Evolutionary conservation across 1,139 yeast genomes (phyloP).

Genomic region (Fermentozyma sake): DNA sequence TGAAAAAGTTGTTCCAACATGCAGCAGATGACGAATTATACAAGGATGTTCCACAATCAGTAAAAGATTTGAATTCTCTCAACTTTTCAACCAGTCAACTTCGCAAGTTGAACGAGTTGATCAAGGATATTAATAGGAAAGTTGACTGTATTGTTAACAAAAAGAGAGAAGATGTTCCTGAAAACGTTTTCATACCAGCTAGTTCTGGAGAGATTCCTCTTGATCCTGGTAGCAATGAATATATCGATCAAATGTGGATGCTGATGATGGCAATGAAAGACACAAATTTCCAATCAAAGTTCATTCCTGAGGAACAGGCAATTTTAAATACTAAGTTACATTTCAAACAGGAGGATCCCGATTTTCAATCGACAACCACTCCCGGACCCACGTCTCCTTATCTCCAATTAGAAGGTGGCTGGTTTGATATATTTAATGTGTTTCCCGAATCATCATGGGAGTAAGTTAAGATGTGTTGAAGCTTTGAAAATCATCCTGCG

Average conservation of each 20-base stretch:
- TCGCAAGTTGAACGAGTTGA: conserved; percentile 9
- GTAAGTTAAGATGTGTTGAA: too few relatives aligned
- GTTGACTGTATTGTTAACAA: conserved; percentile 7
- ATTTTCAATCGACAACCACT: too few relatives aligned
- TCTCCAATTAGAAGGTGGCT: too few relatives aligned
- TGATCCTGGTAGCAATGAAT: conserved; percentile 4
- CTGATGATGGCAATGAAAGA: conserved; percentile 13
- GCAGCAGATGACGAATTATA: conserved; percentile 9
- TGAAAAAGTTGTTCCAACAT: conserved; percentile 9
- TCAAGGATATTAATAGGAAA: conserved; percentile 7
- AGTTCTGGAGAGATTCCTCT: too few relatives aligned
- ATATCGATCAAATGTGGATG: conserved; percentile 15
- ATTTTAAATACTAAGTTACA: too few relatives aligned
- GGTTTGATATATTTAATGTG: too few relatives aligned
- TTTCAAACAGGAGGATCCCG: too few relatives aligned
- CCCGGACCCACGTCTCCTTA: too few relatives aligned
- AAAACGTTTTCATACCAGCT: neutral
- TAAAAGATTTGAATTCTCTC: conserved; percentile 10
- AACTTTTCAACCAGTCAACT: conserved; percentile 12
- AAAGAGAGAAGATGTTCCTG: neutral
- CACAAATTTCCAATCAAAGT: too few relatives aligned
- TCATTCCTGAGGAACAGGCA: too few relatives aligned
- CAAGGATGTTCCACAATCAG: conserved; percentile 7
- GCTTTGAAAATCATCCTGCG: conserved; percentile 2
- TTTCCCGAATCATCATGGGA: too few relatives aligned